Conservation (phyloP, 1,284 basidiomycete genomes). For the Ustilago esculenta region DNA sequence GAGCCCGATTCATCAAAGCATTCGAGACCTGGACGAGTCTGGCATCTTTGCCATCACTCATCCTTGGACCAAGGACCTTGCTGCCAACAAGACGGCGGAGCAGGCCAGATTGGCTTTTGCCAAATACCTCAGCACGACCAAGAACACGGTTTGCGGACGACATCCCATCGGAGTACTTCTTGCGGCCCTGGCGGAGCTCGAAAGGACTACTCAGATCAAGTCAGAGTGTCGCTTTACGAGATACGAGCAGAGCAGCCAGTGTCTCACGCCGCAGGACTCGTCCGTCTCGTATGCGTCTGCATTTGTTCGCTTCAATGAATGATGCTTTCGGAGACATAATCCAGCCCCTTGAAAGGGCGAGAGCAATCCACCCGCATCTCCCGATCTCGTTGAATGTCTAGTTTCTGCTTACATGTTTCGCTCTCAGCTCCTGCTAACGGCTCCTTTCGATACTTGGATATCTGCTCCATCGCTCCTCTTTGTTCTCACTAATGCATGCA, state of each 20-base stretch:
- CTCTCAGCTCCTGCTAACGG: background rate
- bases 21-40: constrained; percentile 78
- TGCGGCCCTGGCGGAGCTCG: constrained; percentile 76
- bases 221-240: constrained; percentile 55
- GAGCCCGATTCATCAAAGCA: constrained; percentile 71
- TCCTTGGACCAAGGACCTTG: constrained; percentile 66
- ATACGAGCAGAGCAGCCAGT: constrained; percentile 80
- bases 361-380: no score
- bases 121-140: constrained; percentile 80
- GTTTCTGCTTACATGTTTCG: no score
- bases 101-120: constrained; percentile 65
- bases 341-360: no score
- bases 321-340: background rate
- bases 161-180: constrained; percentile 94
- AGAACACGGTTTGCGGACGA: constrained; percentile 96
- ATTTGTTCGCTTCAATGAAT: constrained; percentile 63
- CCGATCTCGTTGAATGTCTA: no score
- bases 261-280: constrained; percentile 76
- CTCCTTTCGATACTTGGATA: background rate
- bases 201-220: constrained; percentile 69
- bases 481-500: no score
- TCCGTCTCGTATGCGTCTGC: constrained; percentile 97
- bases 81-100: constrained; percentile 29
- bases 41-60: constrained; percentile 78
- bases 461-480: no score